Evolutionary conservation across 768 basidiomycete species (phyloP).

Genomic region (Macrolepiota fuliginosa): DNA sequence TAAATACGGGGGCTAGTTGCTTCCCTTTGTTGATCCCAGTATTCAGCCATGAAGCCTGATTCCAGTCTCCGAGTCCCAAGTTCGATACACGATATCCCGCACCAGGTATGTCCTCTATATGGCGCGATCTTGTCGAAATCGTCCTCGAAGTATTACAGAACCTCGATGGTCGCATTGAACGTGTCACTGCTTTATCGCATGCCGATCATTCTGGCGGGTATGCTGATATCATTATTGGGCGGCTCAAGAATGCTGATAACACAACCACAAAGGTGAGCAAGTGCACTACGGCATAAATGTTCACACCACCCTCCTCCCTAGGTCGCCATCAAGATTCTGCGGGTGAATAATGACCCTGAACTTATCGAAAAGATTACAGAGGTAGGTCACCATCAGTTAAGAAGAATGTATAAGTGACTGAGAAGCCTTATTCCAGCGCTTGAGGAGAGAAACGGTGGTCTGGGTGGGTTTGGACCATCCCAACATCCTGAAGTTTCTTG

Average conservation of each 20-base stretch:
- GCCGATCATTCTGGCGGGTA: background rate
- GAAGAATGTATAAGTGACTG: background rate
- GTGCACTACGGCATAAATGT: background rate
- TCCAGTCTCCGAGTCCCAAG: background rate
- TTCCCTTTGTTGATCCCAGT: background rate
- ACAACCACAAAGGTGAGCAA: background rate
- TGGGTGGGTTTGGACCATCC: constrained; percentile 19
- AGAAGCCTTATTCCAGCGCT: background rate
- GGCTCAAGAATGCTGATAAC: background rate
- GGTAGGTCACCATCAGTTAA: background rate
- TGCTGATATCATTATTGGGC: background rate
- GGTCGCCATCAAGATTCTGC: constrained; percentile 1
- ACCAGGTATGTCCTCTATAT: background rate
- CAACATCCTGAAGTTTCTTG: constrained; percentile 19
- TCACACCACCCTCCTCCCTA: background rate
- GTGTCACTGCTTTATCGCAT: too few relatives aligned
- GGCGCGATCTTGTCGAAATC: background rate
- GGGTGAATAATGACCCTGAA: background rate
- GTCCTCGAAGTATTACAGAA: background rate
- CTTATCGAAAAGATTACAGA: background rate
- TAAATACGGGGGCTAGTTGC: background rate
- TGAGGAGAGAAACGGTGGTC: constrained; percentile 16
- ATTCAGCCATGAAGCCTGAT: background rate
- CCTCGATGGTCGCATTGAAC: background rate
- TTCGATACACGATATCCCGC: background rate